These are phyloP conservation scores for Mortierella sp. DNA, from an alignment of 371 early-diverging fungal genomes.

Conservation along the genomic window DNA sequence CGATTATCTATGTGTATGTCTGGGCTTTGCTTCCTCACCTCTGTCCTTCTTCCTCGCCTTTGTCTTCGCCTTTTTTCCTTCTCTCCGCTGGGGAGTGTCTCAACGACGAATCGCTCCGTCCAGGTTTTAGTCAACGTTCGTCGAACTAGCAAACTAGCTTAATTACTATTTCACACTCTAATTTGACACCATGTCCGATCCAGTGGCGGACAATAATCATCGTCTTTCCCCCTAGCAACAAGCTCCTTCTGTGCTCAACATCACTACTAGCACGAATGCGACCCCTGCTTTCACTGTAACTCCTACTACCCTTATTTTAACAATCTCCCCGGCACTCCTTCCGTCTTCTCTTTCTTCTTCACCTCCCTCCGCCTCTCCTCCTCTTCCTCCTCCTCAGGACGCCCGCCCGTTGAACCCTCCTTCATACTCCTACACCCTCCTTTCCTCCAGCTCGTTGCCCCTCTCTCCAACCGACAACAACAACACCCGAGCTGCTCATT, in stretches of 20 bases:
- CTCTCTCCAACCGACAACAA: background rate
- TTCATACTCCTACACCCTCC: background rate
- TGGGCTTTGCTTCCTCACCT: background rate
- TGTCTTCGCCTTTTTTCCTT: background rate
- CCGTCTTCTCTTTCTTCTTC: slow-evolving; percentile 27
- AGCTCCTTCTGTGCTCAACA: too few relatives aligned
- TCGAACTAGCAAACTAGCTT: too few relatives aligned
- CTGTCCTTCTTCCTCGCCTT: slow-evolving; percentile 13
- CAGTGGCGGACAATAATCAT: too few relatives aligned
- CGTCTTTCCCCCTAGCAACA: too few relatives aligned
- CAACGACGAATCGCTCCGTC: background rate
- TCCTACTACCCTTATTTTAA: background rate
- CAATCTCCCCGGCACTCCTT: background rate
- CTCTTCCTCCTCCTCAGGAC: background rate
- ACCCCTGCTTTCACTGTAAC: background rate
- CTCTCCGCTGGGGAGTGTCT: background rate
- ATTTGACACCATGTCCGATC: too few relatives aligned
- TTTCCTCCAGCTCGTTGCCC: background rate
- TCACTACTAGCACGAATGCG: too few relatives aligned
- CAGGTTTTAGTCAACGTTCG: too few relatives aligned
- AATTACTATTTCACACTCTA: too few relatives aligned
- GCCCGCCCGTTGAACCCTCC: background rate
- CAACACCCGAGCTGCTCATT: background rate
- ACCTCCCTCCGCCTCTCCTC: slow-evolving; percentile 5
- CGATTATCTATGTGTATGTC: too few relatives aligned